phyloP scores from a whole-genome alignment of 768 basidiomycete genomes.

The Porpolomopsis calyptriformis region DNA sequence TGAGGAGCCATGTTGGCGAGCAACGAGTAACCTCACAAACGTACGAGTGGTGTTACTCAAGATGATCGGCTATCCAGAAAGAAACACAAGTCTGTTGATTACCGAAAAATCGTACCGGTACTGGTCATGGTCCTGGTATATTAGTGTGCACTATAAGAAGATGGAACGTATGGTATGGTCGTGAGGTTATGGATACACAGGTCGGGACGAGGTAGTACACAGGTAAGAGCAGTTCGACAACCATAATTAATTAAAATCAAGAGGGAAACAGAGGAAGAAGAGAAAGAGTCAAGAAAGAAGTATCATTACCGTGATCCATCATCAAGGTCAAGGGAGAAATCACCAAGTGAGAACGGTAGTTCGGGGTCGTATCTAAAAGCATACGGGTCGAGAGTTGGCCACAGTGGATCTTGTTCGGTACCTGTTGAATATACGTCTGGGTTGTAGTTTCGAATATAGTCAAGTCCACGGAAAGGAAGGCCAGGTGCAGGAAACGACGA shows the following conservation, averaged over 20 bases:
- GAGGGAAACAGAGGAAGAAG: not conserved
- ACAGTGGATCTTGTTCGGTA: slow-evolving; percentile 40
- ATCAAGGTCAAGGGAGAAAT: slow-evolving; percentile 28
- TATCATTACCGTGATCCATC: slow-evolving; percentile 25
- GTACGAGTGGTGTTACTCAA: too few relatives aligned
- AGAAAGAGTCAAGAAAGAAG: slow-evolving; percentile 1
- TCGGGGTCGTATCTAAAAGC: slow-evolving; percentile 73
- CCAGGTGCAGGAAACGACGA: slow-evolving; percentile 61
- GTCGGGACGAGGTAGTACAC: not conserved
- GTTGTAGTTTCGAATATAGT: slow-evolving; percentile 73
- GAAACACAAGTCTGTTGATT: too few relatives aligned
- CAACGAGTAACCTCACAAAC: not conserved
- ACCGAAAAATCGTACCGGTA: too few relatives aligned
- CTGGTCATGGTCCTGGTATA: too few relatives aligned
- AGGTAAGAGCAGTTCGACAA: not conserved
- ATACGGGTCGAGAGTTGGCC: slow-evolving; percentile 61
- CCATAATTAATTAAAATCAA: not conserved
- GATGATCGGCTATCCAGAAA: too few relatives aligned
- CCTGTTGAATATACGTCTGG: slow-evolving; percentile 33
- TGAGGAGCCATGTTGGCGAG: slow-evolving; percentile 40
- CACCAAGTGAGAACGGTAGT: slow-evolving; percentile 54
- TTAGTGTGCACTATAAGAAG: not conserved
- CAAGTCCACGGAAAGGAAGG: slow-evolving; percentile 75
- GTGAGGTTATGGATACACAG: slow-evolving; percentile 1
- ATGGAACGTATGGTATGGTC: not conserved